phyloP scores from a whole-genome alignment of 225 moss, liverwort and hornwort species.

The Anthoceros angustus region DNA sequence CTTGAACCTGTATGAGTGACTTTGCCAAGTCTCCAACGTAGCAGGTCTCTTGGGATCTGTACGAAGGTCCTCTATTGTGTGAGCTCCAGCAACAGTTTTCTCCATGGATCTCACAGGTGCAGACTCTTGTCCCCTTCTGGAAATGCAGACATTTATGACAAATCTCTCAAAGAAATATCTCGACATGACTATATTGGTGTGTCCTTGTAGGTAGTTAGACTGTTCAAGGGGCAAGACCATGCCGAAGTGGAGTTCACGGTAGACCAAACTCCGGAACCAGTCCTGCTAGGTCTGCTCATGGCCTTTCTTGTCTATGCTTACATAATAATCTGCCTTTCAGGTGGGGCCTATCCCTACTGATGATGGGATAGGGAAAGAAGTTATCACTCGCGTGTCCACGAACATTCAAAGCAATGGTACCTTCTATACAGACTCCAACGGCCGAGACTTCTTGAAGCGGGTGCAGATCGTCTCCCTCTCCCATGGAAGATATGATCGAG shows the following conservation, averaged over 20 bases:
- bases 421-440: constrained; percentile 25
- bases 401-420: constrained; percentile 9
- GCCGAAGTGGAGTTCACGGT: constrained; percentile 25
- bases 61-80: constrained; percentile 15
- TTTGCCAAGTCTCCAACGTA: neutral
- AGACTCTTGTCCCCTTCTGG: no score
- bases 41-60: neutral
- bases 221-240: constrained; percentile 19
- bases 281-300: neutral
- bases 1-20: neutral
- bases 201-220: constrained; percentile 12
- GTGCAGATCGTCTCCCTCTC: neutral
- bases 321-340: neutral
- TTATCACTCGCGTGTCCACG: constrained; percentile 18
- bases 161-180: neutral
- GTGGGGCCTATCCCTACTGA: constrained; percentile 22
- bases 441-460: constrained; percentile 19
- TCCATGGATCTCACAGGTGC: constrained; percentile 23
- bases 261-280: neutral
- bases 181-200: neutral
- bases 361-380: constrained; percentile 17
- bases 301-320: neutral
- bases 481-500: neutral
- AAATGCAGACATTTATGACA: no score
- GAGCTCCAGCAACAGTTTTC: constrained; percentile 19